Conservation (phyloP, 331 rosid species). For the Erythrophleum ivorense region DNA sequence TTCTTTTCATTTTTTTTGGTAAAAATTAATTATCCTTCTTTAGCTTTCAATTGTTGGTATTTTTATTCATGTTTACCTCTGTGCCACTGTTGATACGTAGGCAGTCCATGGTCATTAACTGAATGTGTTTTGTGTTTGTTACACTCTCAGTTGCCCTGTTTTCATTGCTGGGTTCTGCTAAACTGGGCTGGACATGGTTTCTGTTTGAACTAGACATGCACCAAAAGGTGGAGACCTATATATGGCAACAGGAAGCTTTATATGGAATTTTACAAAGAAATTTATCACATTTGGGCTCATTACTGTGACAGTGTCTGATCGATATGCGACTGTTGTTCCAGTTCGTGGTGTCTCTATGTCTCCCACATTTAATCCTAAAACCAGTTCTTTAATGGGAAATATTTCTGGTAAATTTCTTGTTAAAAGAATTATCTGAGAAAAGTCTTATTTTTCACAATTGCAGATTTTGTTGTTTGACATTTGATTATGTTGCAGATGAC, state of each 20-base stretch:
- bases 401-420: slow-evolving; percentile 52
- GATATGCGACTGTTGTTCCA: slow-evolving; percentile 60
- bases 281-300: slow-evolving; percentile 64
- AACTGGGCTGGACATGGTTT: slow-evolving; percentile 35
- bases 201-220: slow-evolving; percentile 42
- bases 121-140: not conserved
- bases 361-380: slow-evolving; percentile 79
- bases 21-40: slow-evolving; percentile 14
- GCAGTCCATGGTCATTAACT: not conserved
- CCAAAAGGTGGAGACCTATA: slow-evolving; percentile 17
- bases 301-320: slow-evolving; percentile 70
- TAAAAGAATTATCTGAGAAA: not conserved
- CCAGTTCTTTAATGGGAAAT: slow-evolving; percentile 43
- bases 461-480: slow-evolving; percentile 35
- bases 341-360: slow-evolving; percentile 91
- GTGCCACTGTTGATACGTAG: slow-evolving; percentile 1
- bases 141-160: slow-evolving; percentile 25
- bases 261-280: slow-evolving; percentile 71
- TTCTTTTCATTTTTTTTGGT: not conserved
- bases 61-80: not conserved
- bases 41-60: not conserved
- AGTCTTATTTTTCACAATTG: not conserved
- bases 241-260: slow-evolving; percentile 56
- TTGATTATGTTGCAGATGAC: slow-evolving; percentile 72
- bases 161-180: slow-evolving; percentile 20